phyloP scores from a whole-genome alignment of 2,329 filamentous ascomycete genomes.

The Penicillium janthinellum region DNA sequence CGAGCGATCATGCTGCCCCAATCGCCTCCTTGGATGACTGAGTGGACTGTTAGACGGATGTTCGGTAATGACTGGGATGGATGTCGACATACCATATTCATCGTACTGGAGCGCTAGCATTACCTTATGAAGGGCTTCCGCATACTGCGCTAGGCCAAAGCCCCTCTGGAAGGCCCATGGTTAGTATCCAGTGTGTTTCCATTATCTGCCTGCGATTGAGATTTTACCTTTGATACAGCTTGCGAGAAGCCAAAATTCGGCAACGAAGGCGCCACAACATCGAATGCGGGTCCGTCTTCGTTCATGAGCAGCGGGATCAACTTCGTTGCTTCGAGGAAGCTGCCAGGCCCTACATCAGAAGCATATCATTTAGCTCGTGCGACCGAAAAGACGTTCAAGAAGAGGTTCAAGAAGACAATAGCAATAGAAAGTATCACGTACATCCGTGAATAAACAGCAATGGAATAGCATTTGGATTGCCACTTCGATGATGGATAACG shows the following conservation, averaged over 20 bases:
- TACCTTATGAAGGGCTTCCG: conserved; percentile 65
- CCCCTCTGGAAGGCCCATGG: conserved; percentile 47
- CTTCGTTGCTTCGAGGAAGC: conserved; percentile 59
- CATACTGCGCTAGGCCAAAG: conserved; percentile 63
- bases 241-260: conserved; percentile 60
- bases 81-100: conserved; percentile 51
- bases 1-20: conserved; percentile 69
- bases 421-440: conserved; percentile 24
- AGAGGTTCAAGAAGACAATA: too few species aligned
- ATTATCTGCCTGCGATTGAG: not conserved
- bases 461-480: conserved; percentile 58
- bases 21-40: conserved; percentile 64
- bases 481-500: conserved; percentile 62
- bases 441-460: conserved; percentile 70
- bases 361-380: not conserved
- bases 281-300: conserved; percentile 49
- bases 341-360: conserved; percentile 55
- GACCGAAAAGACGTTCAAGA: conserved; percentile 11
- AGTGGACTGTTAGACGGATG: conserved; percentile 4
- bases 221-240: conserved; percentile 38
- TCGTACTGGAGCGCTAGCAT: conserved; percentile 69
- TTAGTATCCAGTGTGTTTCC: not conserved
- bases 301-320: conserved; percentile 50
- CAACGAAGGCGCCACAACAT: conserved; percentile 57
- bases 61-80: not conserved